These are phyloP conservation scores for Curvularia lunata DNA, from an alignment of 2,329 filamentous ascomycete species.

Conservation along the genomic window DNA sequence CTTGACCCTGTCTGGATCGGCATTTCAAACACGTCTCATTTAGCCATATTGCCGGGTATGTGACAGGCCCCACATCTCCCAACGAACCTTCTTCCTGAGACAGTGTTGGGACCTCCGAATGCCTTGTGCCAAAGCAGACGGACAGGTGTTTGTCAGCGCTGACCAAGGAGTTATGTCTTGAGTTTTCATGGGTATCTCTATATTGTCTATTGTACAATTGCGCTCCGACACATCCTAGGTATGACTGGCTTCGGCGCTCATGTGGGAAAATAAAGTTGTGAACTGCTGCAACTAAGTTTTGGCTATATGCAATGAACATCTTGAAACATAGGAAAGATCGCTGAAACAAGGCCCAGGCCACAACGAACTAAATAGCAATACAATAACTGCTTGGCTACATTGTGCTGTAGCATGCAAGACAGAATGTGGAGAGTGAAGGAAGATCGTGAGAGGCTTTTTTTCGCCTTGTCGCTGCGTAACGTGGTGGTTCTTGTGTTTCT, in stretches of 20 bases:
- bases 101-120: background rate
- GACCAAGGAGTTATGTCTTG: background rate
- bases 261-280: background rate
- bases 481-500: background rate
- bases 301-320: conserved; percentile 4
- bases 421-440: background rate
- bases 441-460: background rate
- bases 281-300: background rate
- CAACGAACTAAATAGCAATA: background rate
- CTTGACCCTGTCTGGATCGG: conserved; percentile 10
- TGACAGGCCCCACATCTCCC: conserved; percentile 4
- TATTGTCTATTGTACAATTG: background rate
- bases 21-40: conserved; percentile 12
- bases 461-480: background rate
- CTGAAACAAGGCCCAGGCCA: conserved; percentile 4
- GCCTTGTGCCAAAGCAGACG: background rate
- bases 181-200: background rate
- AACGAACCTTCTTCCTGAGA: conserved; percentile 7
- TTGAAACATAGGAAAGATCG: conserved; percentile 4
- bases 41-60: conserved; percentile 20
- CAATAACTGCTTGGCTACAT: background rate
- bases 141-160: conserved; percentile 4
- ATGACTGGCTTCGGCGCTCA: background rate
- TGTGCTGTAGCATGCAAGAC: background rate
- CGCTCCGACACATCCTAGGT: background rate